Evolutionary conservation across 441 rosid species (phyloP).

Genomic region (Adansonia rubrostipa): DNA sequence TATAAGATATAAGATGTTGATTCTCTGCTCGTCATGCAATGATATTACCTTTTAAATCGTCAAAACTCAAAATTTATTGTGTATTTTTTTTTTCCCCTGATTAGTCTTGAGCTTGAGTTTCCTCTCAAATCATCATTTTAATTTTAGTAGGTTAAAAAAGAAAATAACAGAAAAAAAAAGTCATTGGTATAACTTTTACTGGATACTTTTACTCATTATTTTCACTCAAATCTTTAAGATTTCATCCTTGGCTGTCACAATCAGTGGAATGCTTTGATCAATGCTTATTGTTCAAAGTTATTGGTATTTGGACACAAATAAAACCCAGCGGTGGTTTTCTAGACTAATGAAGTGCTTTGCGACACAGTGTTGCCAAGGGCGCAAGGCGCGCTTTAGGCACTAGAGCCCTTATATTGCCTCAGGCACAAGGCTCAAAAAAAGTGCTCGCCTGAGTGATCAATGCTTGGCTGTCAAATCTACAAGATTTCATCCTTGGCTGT

Average conservation of each 20-base stretch:
- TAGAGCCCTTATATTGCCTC: too few species aligned
- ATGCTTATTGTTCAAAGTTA: background rate
- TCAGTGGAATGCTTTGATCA: background rate
- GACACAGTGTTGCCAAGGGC: background rate
- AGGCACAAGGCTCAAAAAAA: too few species aligned
- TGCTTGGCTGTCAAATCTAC: background rate
- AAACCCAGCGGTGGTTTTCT: background rate
- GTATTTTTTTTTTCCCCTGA: background rate
- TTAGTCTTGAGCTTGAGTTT: background rate
- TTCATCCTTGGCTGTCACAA: background rate
- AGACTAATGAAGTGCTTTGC: background rate
- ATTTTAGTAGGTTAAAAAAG: background rate
- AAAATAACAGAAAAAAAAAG: background rate
- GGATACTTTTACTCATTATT: background rate
- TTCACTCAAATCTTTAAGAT: background rate
- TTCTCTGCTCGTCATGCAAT: too few species aligned
- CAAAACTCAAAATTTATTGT: too few species aligned
- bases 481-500: background rate
- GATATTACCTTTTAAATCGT: too few species aligned
- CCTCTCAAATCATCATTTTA: background rate
- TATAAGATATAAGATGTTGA: too few species aligned
- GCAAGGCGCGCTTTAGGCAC: too few species aligned
- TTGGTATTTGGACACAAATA: background rate
- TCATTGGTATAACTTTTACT: conserved; percentile 3
- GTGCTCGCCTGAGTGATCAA: too few species aligned